Base-by-base conservation (phyloP, 2,329 filamentous ascomycete species). In the Apiospora marii region DNA sequence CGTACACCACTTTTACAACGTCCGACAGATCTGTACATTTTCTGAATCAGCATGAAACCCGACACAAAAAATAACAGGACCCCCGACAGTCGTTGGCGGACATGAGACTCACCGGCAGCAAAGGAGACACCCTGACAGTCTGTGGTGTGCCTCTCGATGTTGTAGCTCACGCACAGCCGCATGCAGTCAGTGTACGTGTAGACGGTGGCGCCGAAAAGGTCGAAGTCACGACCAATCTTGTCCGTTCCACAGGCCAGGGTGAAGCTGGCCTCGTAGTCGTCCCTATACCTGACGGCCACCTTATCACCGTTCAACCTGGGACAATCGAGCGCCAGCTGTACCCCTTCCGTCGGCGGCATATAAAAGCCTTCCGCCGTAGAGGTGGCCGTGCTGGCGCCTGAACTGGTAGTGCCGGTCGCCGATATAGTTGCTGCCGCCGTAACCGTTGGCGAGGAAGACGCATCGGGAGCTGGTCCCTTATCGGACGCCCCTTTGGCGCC, bases 181-280 rank as follows among this genome's bases (percentile, higher is more conserved):
- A 71, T 30, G 58, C 70, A 71, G n/a, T 71, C 70, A 16, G 14
- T 61, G 27, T 67, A 61, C 19, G 37, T 49, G 44, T 71, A 71
- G 5, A 51, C 43, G 16, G 70, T 71, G 34, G 37, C 46, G 19
- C 41, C 30, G 43, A 71, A 24, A 10, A 71, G 22, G 16, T 71
- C 44, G 41, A 37, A 41, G 14, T 27, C 30, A 24, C 53, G 37
- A 2, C 44, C 44, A 16, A 19, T 24, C 43, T 67, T 30, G 58
- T 71, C 27, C 19, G 37, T 14, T 16, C 70, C 70, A 61, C 70
- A 71, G 24, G 64, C 41, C 53, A 71, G 46, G 19, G 8, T 37
- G 34, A 71, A 71, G 53, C 46, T 68, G 53, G 53, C 46, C 13
- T 58, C 46, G 34, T 71, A n/a, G 24, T 24, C 12, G 70, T 61